Evolutionary conservation across 352 stramenopile species (phyloP), one percentile per base, ranked within the genome.

Genomic region (Pythium chondricola): DNA sequence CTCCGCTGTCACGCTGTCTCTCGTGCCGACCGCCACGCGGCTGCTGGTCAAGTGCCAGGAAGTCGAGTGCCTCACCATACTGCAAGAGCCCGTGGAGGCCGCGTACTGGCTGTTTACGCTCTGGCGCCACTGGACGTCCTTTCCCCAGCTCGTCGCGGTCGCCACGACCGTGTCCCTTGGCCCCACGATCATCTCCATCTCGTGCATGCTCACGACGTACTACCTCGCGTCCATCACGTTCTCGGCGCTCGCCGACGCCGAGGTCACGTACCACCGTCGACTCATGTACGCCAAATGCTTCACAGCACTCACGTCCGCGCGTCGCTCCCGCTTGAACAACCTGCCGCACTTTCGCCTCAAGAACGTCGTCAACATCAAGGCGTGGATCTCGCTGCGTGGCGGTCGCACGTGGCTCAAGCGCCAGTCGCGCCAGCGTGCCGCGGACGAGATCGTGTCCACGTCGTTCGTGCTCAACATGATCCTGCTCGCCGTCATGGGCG

Each of bases 241-340:
- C 57, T 62, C 73, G 10, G 76, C 78, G 1, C 65, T 93, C 4
- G 82, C 82, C 5, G 78, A 93, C 54, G 82, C 82, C 6, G 82
- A 93, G 66, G 76, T 90, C 18, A 93, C 82, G 7, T 93, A 93
- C 41, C 79, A 93, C 47, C 82, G 82, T 27, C 78, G 82, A 26
- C 88, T 90, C 43, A 55, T 93, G 74, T 92, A 95, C 42, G 83
- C 83, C 38, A 96, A 96, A 55, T 94, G 81, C 45, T 96, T 95
- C 56, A 93, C 81, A 18, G 83, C 83, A 18, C 63, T 96, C 42
- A 96, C 85, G 11, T 95, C 83, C 9, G 86, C 82, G 42, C 73
- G 83, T 25, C 79, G 84, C 27, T 89, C 85, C 16, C 67, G 83
- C 33, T 66, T 88, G 53, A 84, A 85, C 36, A 86, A 92, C 48